Base-by-base conservation (phyloP, 2,329 filamentous ascomycete genomes). In the Aulographum hederae region DNA sequence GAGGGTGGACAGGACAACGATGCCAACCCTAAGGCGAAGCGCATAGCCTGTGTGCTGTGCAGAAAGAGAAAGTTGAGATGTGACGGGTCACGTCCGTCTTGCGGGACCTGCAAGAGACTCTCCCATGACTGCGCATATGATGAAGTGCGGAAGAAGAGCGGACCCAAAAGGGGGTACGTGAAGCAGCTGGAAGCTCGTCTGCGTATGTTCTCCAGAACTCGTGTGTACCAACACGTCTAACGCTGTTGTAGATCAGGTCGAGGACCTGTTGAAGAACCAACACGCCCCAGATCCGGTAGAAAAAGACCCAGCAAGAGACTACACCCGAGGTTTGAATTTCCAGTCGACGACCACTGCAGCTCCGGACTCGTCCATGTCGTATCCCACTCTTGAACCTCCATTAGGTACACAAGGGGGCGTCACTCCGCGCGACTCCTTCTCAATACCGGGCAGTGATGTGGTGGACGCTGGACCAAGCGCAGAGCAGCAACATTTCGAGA, bases 31-130 rank as follows among this genome's bases (percentile, higher is more conserved):
- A 61, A 60, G 38, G 45, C 51, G n/a, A 95, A 95, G 63, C 72
- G 86, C 42, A 78, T 95, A 45, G 89, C 89, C 23, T 98, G 89
- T 52, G 80, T 93, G 48, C 74, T 95, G 39, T 98, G 89, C 51
- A 68, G 86, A 45, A 89, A 85, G 56, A 69, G 86, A 49, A 95
- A 95, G 58, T 62, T 94, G 42, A 78, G 78, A 55, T 94, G 85
- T 54, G 85, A 94, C 51, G 84, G 84, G 23, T 60, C 68, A 32
- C 74, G 78, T 39, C 85, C 85, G 15, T 81, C 78, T 42, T 93
- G 85, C 50, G 82, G 78, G 44, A 93, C 84, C 17, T 94, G 85
- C 53, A 73, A 78, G 19, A 67, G 85, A n/a, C 60, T 93, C 31
- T 75, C 79, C 27, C 85, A 94, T 53, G 69, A 76, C 34, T 93